These are phyloP conservation scores for Chenopodium berlandieri DNA, from an alignment of 148 eudicot species.

Conservation along the genomic window DNA sequence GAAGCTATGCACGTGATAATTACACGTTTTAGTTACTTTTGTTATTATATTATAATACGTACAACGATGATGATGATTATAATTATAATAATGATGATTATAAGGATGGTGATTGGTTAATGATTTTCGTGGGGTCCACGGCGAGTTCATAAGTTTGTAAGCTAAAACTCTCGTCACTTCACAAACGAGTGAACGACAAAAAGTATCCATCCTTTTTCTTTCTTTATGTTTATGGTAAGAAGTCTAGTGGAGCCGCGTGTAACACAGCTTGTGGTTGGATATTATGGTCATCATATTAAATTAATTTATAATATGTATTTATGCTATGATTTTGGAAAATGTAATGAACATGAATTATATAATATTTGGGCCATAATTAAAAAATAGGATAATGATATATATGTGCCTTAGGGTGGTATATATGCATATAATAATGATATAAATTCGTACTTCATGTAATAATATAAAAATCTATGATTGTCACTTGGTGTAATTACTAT, in stretches of 20 bases:
- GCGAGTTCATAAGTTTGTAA: no score
- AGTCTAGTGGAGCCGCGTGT: neutral
- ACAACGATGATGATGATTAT: neutral
- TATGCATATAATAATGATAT: no score
- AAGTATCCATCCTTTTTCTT: neutral
- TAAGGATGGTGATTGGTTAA: neutral
- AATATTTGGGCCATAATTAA: no score
- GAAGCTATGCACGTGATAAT: neutral
- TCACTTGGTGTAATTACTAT: no score
- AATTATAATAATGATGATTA: neutral
- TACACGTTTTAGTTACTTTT: neutral
- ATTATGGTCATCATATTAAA: neutral
- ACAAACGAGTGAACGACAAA: conserved; percentile 6
- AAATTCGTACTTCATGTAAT: no score
- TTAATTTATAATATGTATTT: no score
- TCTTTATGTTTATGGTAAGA: no score
- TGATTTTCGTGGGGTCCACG: conserved; percentile 15
- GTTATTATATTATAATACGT: neutral
- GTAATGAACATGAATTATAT: no score
- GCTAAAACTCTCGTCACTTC: neutral
- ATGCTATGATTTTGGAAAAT: no score
- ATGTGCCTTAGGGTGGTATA: no score
- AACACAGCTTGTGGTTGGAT: neutral
- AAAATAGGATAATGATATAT: no score
- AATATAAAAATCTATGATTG: no score